Base-by-base conservation (phyloP, 2,329 filamentous ascomycete genomes). In the Colletotrichum destructivum region DNA sequence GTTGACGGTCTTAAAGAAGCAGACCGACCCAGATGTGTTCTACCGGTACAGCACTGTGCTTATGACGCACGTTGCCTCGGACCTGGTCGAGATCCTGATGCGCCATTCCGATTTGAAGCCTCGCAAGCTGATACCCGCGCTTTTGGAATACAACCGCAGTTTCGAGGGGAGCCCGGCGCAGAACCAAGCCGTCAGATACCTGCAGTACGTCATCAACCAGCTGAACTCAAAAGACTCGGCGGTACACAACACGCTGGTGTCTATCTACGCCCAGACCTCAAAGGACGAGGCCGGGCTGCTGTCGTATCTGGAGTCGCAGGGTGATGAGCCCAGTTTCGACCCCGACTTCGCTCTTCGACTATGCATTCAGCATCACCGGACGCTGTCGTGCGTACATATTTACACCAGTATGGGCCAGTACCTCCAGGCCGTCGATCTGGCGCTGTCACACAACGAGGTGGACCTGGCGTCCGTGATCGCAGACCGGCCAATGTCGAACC, bases 371-470 rank as follows among this genome's bases (percentile, higher is more conserved):
- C 92, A 99, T 82, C 92, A 95, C 75, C 93, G 96, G 55, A 95
- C 98, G 1, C 91, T 98, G 74, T 97, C 94, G 16, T 98, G 95
- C 78, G 96, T 98, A 6, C 95, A 98, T 81, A 98, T 99, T 74
- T 99, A 98, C 85, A 97, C 93, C 67, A 93, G 92, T 73, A 99
- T 99, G 96, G 93, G 93, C 0, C 95, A 98, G 81, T 98, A 97
- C 79, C 89, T 94, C 21, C 94, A 97, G 81, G 96, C 96, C 1
- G 96, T 99, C 4, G 94, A 98, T 78, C 89, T 99, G 5, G 96
- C 96, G 0, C 87, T 99, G 44, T 93, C 95, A 57, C 94, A 98
- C 80, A 89, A 95, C 76, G 93, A 98, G 78, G 90, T 98, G 61
- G 95, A 98, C 73, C 91, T 98, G 8, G 96, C 96, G 1, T 92